These are phyloP conservation scores for Anisogramma anomala DNA, from an alignment of 2,329 filamentous ascomycete species.

Conservation along the genomic window DNA sequence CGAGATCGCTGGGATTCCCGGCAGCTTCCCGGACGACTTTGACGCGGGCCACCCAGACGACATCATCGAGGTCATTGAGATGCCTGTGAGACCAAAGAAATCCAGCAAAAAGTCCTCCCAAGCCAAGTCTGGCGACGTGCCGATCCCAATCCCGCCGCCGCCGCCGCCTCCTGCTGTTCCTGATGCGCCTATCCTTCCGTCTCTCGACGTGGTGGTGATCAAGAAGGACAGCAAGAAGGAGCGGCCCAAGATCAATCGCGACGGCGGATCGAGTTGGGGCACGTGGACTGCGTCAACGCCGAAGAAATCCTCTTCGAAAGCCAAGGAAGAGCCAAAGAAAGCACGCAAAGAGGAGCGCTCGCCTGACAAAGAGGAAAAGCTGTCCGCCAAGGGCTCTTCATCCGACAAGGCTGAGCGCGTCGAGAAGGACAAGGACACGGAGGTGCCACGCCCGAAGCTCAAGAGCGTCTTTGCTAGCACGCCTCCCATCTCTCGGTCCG, in stretches of 20 bases:
- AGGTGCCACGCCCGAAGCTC: conserved; percentile 44
- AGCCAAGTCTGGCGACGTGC: conserved; percentile 25
- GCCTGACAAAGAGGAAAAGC: conserved; percentile 51
- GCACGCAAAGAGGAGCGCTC: conserved; percentile 36
- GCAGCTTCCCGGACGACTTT: conserved; percentile 45
- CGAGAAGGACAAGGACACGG: conserved; percentile 29
- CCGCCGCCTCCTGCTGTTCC: conserved; percentile 36
- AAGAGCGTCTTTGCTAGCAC: conserved; percentile 57
- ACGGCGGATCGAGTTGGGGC: conserved; percentile 56
- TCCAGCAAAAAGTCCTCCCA: conserved; percentile 32
- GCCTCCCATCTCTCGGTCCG: conserved; percentile 55
- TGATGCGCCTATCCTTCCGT: conserved; percentile 37
- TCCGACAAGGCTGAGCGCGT: conserved; percentile 57
- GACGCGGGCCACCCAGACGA: conserved; percentile 26
- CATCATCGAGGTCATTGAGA: conserved; percentile 39
- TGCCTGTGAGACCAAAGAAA: conserved; percentile 31
- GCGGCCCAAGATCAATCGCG: conserved; percentile 63
- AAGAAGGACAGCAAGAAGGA: conserved; percentile 58
- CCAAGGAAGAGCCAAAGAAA: conserved; percentile 39
- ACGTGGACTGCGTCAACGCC: conserved; percentile 53
- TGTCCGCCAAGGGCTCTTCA: conserved; percentile 55
- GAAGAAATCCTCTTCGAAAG: conserved; percentile 47
- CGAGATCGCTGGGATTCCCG: conserved; percentile 36
- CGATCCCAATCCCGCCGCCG: conserved; percentile 26
- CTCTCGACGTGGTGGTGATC: conserved; percentile 43